Evolutionary conservation across 1,284 basidiomycete species (phyloP).

Genomic region (Leccinum fuscescens): DNA sequence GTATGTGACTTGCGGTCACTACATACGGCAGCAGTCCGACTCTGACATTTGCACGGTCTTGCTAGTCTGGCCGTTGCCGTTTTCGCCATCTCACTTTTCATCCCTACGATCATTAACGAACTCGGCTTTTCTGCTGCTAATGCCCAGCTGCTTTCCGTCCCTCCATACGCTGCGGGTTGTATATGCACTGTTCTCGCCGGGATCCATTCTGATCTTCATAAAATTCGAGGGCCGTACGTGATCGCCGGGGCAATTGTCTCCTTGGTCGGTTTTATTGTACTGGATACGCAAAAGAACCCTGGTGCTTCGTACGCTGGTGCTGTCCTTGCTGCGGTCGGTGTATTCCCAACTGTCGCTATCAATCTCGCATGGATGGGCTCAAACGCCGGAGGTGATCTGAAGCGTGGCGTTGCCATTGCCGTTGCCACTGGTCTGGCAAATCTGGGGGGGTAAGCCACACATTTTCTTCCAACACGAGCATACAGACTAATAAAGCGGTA

Average conservation of each 20-base stretch:
- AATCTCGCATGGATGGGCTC: conserved; percentile 55
- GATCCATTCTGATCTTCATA: conserved; percentile 42
- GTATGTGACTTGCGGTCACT: conserved; percentile 24
- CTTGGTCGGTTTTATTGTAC: conserved; percentile 46
- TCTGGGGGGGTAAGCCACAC: conserved; percentile 43
- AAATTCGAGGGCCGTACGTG: conserved; percentile 45
- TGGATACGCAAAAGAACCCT: conserved; percentile 38
- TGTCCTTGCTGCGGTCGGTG: conserved; percentile 52
- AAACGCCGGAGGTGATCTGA: conserved; percentile 55
- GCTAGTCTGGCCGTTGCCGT: conserved; percentile 47
- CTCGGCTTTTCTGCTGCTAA: conserved; percentile 54
- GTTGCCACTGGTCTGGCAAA: conserved; percentile 56
- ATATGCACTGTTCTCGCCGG: conserved; percentile 42
- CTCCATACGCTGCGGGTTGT: conserved; percentile 48
- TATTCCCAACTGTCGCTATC: conserved; percentile 54
- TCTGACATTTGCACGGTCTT: conserved; percentile 15
- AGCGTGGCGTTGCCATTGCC: conserved; percentile 51
- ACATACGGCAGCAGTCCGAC: not conserved
- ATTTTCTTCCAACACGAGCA: not conserved
- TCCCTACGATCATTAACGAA: conserved; percentile 53
- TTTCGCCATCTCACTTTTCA: conserved; percentile 59
- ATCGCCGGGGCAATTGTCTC: conserved; percentile 39
- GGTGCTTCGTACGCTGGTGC: conserved; percentile 50
- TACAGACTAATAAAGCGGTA: conserved; percentile 5
- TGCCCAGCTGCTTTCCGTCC: conserved; percentile 59